These are phyloP conservation scores for Mycena vulgaris DNA, from an alignment of 768 basidiomycete genomes.

Conservation along the genomic window DNA sequence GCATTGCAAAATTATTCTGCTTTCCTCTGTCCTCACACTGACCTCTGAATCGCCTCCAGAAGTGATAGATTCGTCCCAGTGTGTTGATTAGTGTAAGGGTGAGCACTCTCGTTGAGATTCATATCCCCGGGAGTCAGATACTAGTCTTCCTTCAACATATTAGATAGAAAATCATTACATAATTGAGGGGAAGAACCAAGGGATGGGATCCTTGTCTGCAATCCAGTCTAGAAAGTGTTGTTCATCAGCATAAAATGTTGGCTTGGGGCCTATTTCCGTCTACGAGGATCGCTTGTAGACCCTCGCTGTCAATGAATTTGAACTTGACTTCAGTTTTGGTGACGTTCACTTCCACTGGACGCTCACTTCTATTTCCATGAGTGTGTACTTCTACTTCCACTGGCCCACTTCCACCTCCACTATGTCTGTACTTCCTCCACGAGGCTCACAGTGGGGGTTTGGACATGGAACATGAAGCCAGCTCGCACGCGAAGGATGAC, in stretches of 20 bases:
- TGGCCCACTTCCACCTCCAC: too few species aligned
- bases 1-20: too few species aligned
- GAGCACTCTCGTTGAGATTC: too few species aligned
- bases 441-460: too few species aligned
- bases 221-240: slow-evolving; percentile 36
- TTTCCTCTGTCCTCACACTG: background rate
- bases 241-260: background rate
- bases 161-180: slow-evolving; percentile 29
- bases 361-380: too few species aligned
- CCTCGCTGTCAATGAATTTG: slow-evolving; percentile 40
- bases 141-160: slow-evolving; percentile 37
- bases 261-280: slow-evolving; percentile 43
- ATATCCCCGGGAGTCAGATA: slow-evolving; percentile 31
- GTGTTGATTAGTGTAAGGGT: too few species aligned
- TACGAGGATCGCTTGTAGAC: slow-evolving; percentile 34
- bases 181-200: slow-evolving; percentile 40
- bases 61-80: too few species aligned
- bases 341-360: too few species aligned
- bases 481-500: too few species aligned
- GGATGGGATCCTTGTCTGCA: slow-evolving; percentile 28
- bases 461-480: too few species aligned
- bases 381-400: too few species aligned
- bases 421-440: too few species aligned
- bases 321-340: slow-evolving; percentile 38
- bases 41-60: slow-evolving; percentile 37